These are phyloP conservation scores for Fusarium duplospermum DNA, from an alignment of 2,329 filamentous ascomycete species.

Conservation along the genomic window DNA sequence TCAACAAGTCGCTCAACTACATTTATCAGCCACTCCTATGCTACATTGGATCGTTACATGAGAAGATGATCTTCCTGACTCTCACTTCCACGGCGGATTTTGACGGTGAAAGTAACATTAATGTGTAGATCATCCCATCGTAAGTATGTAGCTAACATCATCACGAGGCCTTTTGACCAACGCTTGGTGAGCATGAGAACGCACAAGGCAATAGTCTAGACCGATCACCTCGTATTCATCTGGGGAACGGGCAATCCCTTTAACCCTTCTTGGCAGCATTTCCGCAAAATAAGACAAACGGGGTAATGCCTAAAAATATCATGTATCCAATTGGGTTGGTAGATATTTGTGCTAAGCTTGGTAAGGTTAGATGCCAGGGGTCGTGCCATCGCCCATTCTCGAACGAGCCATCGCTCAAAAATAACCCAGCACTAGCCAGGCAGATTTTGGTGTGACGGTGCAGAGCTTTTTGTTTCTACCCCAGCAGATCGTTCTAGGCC, in stretches of 20 bases:
- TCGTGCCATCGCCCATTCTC: background rate
- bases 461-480: background rate
- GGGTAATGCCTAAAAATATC: background rate
- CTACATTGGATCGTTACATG: background rate
- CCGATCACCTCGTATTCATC: conserved; percentile 1
- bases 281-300: background rate
- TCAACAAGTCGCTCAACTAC: background rate
- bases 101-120: background rate
- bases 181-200: background rate
- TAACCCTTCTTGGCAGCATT: background rate
- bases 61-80: background rate
- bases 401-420: background rate
- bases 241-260: background rate
- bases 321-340: background rate
- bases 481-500: background rate
- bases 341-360: background rate
- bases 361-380: background rate
- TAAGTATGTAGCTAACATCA: background rate
- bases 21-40: background rate
- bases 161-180: background rate
- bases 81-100: background rate
- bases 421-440: background rate
- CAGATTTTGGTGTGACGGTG: background rate
- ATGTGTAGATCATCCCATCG: background rate
- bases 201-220: background rate